A percentile compares a stretch with the other conserved stretches of the same genome.
phyloP scores from a whole-genome alignment of 2,329 filamentous ascomycete species.

The Diplocarpon rosae region DNA sequence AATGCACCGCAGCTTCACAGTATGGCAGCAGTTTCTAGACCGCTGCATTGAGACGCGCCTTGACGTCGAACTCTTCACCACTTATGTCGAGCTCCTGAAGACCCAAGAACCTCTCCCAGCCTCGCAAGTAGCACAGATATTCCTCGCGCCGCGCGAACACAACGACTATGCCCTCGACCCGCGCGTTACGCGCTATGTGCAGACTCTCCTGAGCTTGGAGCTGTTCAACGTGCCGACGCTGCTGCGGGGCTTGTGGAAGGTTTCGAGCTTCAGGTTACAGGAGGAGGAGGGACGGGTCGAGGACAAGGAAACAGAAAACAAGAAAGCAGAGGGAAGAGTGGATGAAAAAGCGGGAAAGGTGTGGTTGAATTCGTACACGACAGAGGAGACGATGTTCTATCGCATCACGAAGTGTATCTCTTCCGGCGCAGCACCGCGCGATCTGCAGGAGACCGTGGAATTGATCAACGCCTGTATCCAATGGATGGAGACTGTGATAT shows the following conservation, averaged over 20 bases:
- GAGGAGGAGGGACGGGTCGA: constrained; percentile 3
- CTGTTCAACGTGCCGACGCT: constrained; percentile 45
- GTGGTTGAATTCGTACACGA: constrained; percentile 46
- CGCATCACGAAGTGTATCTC: constrained; percentile 26
- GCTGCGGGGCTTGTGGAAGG: constrained; percentile 43
- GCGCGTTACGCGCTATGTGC: constrained; percentile 47
- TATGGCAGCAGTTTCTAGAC: constrained; percentile 33
- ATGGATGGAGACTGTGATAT: constrained; percentile 49
- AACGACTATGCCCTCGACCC: constrained; percentile 41
- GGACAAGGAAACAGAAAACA: constrained; percentile 8
- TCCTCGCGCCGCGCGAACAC: constrained; percentile 41
- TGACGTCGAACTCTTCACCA: constrained; percentile 41
- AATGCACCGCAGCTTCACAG: constrained; percentile 7
- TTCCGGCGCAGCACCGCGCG: constrained; percentile 38
- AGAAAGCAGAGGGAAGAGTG: constrained; percentile 9
- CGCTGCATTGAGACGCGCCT: constrained; percentile 41
- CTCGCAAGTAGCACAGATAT: constrained; percentile 42
- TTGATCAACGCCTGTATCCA: constrained; percentile 39
- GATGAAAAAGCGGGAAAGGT: constrained; percentile 22
- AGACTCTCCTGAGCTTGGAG: constrained; percentile 40
- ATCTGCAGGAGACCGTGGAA: constrained; percentile 37
- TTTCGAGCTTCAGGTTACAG: constrained; percentile 29
- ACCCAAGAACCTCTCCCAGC: constrained; percentile 41
- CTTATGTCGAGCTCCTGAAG: constrained; percentile 38
- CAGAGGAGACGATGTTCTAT: constrained; percentile 27